Conservation (phyloP, 1,284 basidiomycete genomes). For the Grifola frondosa region DNA sequence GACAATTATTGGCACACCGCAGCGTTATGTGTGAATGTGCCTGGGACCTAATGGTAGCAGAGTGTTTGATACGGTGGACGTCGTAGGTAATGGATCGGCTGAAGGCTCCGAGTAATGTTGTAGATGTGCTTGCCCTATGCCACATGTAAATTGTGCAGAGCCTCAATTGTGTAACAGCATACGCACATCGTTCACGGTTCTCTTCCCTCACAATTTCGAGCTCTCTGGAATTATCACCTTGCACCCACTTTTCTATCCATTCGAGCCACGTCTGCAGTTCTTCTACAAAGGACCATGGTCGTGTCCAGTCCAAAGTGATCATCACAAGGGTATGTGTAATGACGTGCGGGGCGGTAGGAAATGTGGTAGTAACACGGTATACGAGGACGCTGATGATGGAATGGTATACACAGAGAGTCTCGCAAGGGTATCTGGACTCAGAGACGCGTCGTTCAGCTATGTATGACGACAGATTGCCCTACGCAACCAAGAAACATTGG, state of each 20-base stretch:
- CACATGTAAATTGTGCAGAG: slow-evolving; percentile 4
- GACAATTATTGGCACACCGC: slow-evolving; percentile 88
- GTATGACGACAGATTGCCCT: not conserved
- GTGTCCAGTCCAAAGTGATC: slow-evolving; percentile 94
- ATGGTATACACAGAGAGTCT: slow-evolving; percentile 88
- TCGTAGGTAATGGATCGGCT: slow-evolving; percentile 55
- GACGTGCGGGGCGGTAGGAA: slow-evolving; percentile 74
- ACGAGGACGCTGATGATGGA: slow-evolving; percentile 73
- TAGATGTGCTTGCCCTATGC: slow-evolving; percentile 79
- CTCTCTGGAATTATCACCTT: slow-evolving; percentile 67
- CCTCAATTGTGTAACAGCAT: slow-evolving; percentile 1
- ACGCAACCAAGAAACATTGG: slow-evolving; percentile 2
- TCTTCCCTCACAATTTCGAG: slow-evolving; percentile 74
- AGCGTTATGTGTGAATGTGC: slow-evolving; percentile 78
- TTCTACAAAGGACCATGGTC: slow-evolving; percentile 88
- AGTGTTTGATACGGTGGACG: slow-evolving; percentile 55
- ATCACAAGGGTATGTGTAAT: slow-evolving; percentile 79
- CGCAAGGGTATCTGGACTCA: slow-evolving; percentile 71
- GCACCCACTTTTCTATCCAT: slow-evolving; percentile 82
- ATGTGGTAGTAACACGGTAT: slow-evolving; percentile 78
- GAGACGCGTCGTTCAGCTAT: slow-evolving; percentile 4
- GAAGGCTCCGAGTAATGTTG: slow-evolving; percentile 89
- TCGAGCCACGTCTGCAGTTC: slow-evolving; percentile 84
- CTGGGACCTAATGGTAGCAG: slow-evolving; percentile 77
- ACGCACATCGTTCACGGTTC: slow-evolving; percentile 79